Evolutionary conservation across 768 basidiomycete genomes (phyloP), one percentile per base, ranked within the genome.

Genomic region (Cystofilobasidium ferigula): DNA sequence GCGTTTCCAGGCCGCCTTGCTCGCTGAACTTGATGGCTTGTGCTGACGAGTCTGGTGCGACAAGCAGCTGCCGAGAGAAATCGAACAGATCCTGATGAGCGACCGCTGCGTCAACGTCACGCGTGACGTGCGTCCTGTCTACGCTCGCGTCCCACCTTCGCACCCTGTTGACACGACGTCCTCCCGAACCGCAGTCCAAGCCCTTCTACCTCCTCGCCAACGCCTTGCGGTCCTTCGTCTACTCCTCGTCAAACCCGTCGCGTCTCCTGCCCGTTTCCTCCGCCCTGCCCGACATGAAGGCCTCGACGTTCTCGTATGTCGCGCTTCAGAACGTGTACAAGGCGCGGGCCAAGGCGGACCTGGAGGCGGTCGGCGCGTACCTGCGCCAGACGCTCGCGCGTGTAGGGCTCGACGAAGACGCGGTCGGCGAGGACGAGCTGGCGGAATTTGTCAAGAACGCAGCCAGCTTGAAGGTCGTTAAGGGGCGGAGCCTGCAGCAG

Each of bases 241-340:
- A 24, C 16, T 54, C 58, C 7, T 40, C 78, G 80, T 26, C 80
- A 81, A 54, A 54, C 28, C 51, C 51, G 7, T 10, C 9, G 26
- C 51, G 51, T 3, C 82, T 83, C 0, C 82, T 95, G 3, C 95
- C 94, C 0, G 79, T 95, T n/a, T 85, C 86, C 3, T 83, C 87
- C 54, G 82, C 88, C 0, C 80, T 98, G 13, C 94, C 94, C 0
- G 94, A 99, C 77, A 97, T 99, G 89, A 93, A 93, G 73, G 85
- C 92, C 22, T 86, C 86, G 72, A 95, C 95, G 7, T 73, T 78
- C 26, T 81, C 81, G 62, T 98, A 97, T 73, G 85, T 95, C 57
- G 80, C 83, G 22, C 80, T 99, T 16, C 93, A 97, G 73, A 84
- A 80, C 47, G 74, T 98, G 65, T 99, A 93, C 79, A 89, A 88